phyloP scores from a whole-genome alignment of 495 filamentous ascomycete species.

The Recurvomyces mirabilis region DNA sequence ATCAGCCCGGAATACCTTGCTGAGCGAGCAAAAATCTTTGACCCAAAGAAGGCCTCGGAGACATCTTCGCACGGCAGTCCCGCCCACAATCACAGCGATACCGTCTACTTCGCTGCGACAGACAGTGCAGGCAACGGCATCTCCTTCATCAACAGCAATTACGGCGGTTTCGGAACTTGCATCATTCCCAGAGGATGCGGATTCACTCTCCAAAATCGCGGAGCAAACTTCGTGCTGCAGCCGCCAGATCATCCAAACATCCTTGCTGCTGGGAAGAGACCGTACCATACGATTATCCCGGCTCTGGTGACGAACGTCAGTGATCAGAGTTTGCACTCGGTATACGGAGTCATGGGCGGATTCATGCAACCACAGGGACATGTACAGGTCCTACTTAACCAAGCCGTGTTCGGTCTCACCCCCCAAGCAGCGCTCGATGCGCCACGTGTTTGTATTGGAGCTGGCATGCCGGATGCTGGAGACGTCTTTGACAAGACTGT shows the following conservation, averaged over 20 bases:
- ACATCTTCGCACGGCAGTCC: slow-evolving; percentile 51
- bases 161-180: slow-evolving; percentile 75
- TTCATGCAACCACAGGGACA: slow-evolving; percentile 99
- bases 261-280: slow-evolving; percentile 70
- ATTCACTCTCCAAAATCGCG: slow-evolving; percentile 94
- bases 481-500: slow-evolving; percentile 48
- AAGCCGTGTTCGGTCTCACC: slow-evolving; percentile 70
- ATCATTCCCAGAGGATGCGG: slow-evolving; percentile 77
- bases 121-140: slow-evolving; percentile 78
- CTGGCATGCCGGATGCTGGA: slow-evolving; percentile 47
- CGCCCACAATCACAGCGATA: slow-evolving; percentile 67
- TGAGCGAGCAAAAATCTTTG: slow-evolving; percentile 58
- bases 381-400: slow-evolving; percentile 86
- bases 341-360: slow-evolving; percentile 95
- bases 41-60: slow-evolving; percentile 44
- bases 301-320: slow-evolving; percentile 69
- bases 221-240: slow-evolving; percentile 63
- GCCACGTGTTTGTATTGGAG: slow-evolving; percentile 73
- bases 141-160: slow-evolving; percentile 95
- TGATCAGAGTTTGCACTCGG: slow-evolving; percentile 63
- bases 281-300: slow-evolving; percentile 97
- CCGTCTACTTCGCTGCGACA: slow-evolving; percentile 82
- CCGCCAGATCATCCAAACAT: slow-evolving; percentile 59
- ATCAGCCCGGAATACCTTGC: slow-evolving; percentile 54
- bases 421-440: slow-evolving; percentile 88